These are phyloP conservation scores for Torrubiella hemipterigena DNA, from an alignment of 2,329 filamentous ascomycete species.

Conservation along the genomic window DNA sequence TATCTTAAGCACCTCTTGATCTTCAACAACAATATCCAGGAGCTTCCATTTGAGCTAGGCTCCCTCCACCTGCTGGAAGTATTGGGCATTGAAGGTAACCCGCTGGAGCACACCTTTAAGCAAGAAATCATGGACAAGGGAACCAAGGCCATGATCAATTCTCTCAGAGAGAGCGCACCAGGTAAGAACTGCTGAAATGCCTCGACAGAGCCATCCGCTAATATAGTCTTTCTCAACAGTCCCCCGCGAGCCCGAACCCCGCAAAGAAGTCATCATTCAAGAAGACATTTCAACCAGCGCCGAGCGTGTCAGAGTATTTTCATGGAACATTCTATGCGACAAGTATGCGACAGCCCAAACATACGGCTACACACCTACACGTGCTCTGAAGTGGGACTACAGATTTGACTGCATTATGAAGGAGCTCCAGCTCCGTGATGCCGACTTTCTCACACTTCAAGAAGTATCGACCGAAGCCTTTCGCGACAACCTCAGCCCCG, in stretches of 20 bases:
- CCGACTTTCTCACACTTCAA: conserved; percentile 87
- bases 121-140: conserved; percentile 77
- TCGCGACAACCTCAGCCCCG: conserved; percentile 80
- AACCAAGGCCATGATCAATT: conserved; percentile 72
- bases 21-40: conserved; percentile 81
- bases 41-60: conserved; percentile 75
- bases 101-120: conserved; percentile 63
- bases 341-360: conserved; percentile 75
- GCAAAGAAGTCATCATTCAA: conserved; percentile 69
- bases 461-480: conserved; percentile 90
- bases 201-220: background rate
- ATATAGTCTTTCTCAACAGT: conserved; percentile 35
- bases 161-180: conserved; percentile 72
- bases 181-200: too few species aligned
- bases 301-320: conserved; percentile 73
- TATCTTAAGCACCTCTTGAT: conserved; percentile 75
- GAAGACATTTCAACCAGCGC: conserved; percentile 46
- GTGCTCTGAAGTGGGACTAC: conserved; percentile 76
- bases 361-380: conserved; percentile 83
- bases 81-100: conserved; percentile 87
- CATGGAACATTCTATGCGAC: conserved; percentile 93
- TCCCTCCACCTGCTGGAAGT: conserved; percentile 81
- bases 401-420: conserved; percentile 71
- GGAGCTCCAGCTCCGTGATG: conserved; percentile 66
- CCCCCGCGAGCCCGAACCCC: conserved; percentile 62